Conservation (phyloP, 164 flowering plant genomes). For the Stephania cephalantha region DNA sequence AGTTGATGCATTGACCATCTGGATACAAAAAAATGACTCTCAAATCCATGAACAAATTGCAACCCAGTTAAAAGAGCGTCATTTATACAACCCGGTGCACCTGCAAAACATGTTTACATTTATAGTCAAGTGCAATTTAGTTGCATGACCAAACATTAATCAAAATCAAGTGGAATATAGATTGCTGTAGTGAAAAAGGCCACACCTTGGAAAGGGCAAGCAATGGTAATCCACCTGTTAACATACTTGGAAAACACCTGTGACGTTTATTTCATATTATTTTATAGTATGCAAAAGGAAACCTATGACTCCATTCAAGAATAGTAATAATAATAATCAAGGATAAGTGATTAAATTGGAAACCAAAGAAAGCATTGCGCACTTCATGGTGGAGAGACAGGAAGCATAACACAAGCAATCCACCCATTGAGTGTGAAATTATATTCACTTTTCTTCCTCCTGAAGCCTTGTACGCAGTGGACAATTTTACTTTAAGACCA, state of each 20-base stretch:
- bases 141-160: not conserved
- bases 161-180: not conserved
- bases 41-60: constrained; percentile 80
- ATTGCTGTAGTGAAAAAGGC: not conserved
- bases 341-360: not conserved
- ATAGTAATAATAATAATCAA: not conserved
- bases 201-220: constrained; percentile 84
- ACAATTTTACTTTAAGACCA: constrained; percentile 60
- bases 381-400: constrained; percentile 73
- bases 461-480: constrained; percentile 70
- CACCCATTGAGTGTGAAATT: constrained; percentile 96
- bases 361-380: constrained; percentile 13
- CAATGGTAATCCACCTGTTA: constrained; percentile 85
- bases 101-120: constrained; percentile 38
- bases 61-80: constrained; percentile 82
- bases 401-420: constrained; percentile 70
- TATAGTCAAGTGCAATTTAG: not conserved
- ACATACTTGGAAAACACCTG: constrained; percentile 79
- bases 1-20: constrained; percentile 97
- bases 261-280: constrained; percentile 15
- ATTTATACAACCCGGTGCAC: constrained; percentile 92
- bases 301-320: not conserved
- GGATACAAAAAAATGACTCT: constrained; percentile 73
- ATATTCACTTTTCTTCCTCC: constrained; percentile 82
- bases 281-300: not conserved